A percentile compares a stretch with the other conserved stretches of the same genome.
phyloP scores from a whole-genome alignment of 441 rosid genomes.

The Erysimum pusillum region DNA sequence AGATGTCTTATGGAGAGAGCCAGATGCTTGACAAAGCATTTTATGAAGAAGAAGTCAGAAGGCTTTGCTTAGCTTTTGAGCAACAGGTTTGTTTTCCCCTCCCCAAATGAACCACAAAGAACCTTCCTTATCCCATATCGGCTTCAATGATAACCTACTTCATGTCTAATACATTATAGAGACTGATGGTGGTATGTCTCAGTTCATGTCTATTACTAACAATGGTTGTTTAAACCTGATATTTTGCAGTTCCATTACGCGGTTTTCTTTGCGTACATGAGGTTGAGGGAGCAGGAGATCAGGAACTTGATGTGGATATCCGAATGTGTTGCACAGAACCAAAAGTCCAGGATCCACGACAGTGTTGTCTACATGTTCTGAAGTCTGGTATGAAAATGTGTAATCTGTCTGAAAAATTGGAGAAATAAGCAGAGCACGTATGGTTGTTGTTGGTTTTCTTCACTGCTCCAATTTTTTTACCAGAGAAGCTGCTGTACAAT shows the following conservation, averaged over 20 bases:
- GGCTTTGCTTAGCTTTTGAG: constrained; percentile 95
- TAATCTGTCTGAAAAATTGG: constrained; percentile 44
- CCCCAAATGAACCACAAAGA: constrained; percentile 11
- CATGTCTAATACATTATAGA: too few species aligned
- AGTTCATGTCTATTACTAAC: neutral
- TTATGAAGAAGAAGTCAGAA: constrained; percentile 96
- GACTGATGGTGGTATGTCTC: too few species aligned
- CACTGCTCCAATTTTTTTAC: constrained; percentile 2
- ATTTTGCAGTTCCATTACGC: constrained; percentile 90
- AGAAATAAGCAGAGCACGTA: constrained; percentile 21
- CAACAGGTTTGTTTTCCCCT: constrained; percentile 73
- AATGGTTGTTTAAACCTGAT: constrained; percentile 15
- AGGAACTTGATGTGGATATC: constrained; percentile 98
- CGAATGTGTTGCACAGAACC: constrained; percentile 96
- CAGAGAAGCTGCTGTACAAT: constrained; percentile 30
- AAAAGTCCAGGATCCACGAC: constrained; percentile 95
- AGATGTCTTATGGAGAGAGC: constrained; percentile 90
- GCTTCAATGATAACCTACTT: neutral
- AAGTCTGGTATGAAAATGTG: constrained; percentile 32
- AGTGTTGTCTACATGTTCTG: constrained; percentile 89
- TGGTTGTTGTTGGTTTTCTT: constrained; percentile 26
- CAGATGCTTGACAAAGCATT: constrained; percentile 98
- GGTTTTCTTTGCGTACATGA: constrained; percentile 93
- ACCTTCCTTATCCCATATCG: neutral
- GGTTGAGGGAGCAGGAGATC: constrained; percentile 96